These are phyloP conservation scores for Auricularia cornea DNA, from an alignment of 768 basidiomycete genomes.

Conservation along the genomic window DNA sequence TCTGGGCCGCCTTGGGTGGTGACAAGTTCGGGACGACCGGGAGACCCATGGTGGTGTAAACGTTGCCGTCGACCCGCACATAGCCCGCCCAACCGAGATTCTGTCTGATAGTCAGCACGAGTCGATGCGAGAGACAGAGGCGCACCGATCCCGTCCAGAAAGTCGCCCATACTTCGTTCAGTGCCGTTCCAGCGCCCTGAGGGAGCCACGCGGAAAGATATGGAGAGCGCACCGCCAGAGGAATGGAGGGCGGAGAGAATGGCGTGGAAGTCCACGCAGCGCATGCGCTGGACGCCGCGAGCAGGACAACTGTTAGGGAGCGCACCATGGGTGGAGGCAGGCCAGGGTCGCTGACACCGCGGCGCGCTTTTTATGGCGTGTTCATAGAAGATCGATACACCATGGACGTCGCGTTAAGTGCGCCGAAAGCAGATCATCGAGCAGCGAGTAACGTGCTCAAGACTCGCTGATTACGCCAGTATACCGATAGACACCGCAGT, in stretches of 20 bases:
- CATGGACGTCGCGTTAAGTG: too few species aligned
- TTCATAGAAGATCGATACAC: too few species aligned
- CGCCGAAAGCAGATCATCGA: too few species aligned
- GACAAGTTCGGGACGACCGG: slow-evolving; percentile 4
- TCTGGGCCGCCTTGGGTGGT: slow-evolving; percentile 5
- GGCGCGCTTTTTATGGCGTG: too few species aligned
- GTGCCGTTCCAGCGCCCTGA: slow-evolving; percentile 40
- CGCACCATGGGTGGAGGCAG: background rate
- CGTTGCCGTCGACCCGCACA: slow-evolving; percentile 8
- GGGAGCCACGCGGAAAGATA: slow-evolving; percentile 62
- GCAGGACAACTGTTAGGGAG: background rate
- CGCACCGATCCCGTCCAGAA: slow-evolving; percentile 60
- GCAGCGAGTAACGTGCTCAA: too few species aligned
- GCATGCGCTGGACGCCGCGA: background rate
- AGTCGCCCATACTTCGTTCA: slow-evolving; percentile 51
- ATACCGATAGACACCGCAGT: too few species aligned
- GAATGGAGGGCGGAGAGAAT: slow-evolving; percentile 51
- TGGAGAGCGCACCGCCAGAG: slow-evolving; percentile 57
- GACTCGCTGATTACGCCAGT: too few species aligned
- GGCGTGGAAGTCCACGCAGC: slow-evolving; percentile 39
- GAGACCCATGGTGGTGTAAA: slow-evolving; percentile 10
- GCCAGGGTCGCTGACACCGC: background rate
- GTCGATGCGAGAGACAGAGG: background rate
- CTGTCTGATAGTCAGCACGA: background rate
- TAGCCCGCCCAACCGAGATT: slow-evolving; percentile 11